A percentile compares a stretch with the other conserved stretches of the same genome.
Evolutionary conservation across 1,284 basidiomycete genomes (phyloP).

Genomic region (Vanrija pseudolonga): DNA sequence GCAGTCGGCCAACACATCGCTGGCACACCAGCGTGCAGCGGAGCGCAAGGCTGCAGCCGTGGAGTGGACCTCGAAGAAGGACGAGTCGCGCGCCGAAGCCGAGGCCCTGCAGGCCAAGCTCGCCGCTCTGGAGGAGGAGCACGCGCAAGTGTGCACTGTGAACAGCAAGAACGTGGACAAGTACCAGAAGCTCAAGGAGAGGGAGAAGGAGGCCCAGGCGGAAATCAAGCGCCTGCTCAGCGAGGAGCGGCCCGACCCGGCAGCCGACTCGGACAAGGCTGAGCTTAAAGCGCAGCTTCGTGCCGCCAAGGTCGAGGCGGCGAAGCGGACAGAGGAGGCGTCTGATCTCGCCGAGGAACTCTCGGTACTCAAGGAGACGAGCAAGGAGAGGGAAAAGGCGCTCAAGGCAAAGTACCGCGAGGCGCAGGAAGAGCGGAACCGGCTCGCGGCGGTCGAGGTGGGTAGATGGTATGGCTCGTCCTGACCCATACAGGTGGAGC

Average conservation of each 20-base stretch:
- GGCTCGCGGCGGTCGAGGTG: slow-evolving; percentile 30
- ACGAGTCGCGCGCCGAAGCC: slow-evolving; percentile 17
- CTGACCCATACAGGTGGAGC: slow-evolving; percentile 25
- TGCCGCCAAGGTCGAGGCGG: slow-evolving; percentile 25
- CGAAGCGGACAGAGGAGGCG: slow-evolving; percentile 24
- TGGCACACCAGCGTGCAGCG: slow-evolving; percentile 27
- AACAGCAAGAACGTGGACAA: slow-evolving; percentile 2
- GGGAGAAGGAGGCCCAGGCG: slow-evolving; percentile 22
- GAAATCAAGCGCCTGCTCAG: slow-evolving; percentile 31
- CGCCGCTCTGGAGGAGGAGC: not conserved
- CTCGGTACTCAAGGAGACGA: slow-evolving; percentile 19
- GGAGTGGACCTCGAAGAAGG: slow-evolving; percentile 5
- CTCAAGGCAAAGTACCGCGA: slow-evolving; percentile 24
- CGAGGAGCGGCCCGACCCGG: not conserved
- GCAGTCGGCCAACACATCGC: slow-evolving; percentile 27
- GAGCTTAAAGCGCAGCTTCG: slow-evolving; percentile 31
- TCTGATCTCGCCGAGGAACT: slow-evolving; percentile 34
- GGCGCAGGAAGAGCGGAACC: slow-evolving; percentile 27
- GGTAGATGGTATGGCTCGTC: not conserved
- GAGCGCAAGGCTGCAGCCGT: slow-evolving; percentile 17
- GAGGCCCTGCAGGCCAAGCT: slow-evolving; percentile 22
- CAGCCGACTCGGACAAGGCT: slow-evolving; percentile 15
- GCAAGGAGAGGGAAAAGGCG: slow-evolving; percentile 26
- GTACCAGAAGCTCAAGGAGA: slow-evolving; percentile 28
- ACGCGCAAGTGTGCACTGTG: not conserved